These are phyloP conservation scores for Paramarasmius palmivorus DNA, from an alignment of 1,284 basidiomycete genomes.

Conservation along the genomic window DNA sequence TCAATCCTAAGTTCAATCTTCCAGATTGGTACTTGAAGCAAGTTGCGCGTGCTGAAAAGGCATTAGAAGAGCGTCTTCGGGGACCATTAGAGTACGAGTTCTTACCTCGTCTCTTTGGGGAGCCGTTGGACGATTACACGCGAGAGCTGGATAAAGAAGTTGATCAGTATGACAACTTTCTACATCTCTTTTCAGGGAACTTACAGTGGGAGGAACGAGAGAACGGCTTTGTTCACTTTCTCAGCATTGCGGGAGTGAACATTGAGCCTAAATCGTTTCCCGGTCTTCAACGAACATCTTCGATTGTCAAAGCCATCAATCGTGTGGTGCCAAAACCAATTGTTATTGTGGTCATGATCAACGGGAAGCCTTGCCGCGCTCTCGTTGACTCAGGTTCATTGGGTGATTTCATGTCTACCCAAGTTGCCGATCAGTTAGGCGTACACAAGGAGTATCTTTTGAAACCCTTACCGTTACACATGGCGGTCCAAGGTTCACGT, in stretches of 20 bases:
- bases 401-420: constrained; percentile 39
- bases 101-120: neutral
- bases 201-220: constrained; percentile 6
- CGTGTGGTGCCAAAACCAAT: constrained; percentile 29
- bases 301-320: constrained; percentile 20
- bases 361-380: constrained; percentile 30
- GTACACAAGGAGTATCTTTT: constrained; percentile 17
- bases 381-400: constrained; percentile 38
- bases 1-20: constrained; percentile 3
- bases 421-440: constrained; percentile 28
- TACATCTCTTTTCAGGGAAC: constrained; percentile 3
- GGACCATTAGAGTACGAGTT: neutral
- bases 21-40: constrained; percentile 4
- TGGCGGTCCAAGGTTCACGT: constrained; percentile 31
- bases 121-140: constrained; percentile 1
- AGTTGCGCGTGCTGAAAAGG: neutral
- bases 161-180: constrained; percentile 1
- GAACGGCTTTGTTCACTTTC: neutral
- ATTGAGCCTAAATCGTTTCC: constrained; percentile 10
- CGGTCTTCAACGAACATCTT: constrained; percentile 20
- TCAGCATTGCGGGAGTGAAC: neutral
- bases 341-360: constrained; percentile 29
- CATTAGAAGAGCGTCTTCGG: neutral
- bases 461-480: constrained; percentile 25
- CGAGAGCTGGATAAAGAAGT: neutral